These are phyloP conservation scores for Metschnikowia drakensbergensis DNA, from an alignment of 805 yeast species.

Conservation along the genomic window DNA sequence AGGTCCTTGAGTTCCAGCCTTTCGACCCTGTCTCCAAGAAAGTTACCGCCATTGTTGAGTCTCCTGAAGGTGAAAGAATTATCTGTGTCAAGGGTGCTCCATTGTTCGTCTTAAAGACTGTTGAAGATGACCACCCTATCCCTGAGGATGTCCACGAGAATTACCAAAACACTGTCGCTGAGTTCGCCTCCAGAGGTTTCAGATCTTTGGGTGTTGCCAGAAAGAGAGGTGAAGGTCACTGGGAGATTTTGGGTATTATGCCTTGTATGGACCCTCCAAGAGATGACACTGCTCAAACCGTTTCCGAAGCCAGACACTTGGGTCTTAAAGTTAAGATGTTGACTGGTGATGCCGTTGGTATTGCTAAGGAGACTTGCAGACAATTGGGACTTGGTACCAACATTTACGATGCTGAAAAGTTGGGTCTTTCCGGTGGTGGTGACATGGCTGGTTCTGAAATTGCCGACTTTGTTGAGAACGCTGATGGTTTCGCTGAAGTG, in stretches of 20 bases:
- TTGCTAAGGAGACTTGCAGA: conserved; percentile 97
- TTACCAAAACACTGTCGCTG: conserved; percentile 96
- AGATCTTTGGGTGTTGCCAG: conserved; percentile 98
- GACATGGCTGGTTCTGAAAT: conserved; percentile 96
- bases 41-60: conserved; percentile 91
- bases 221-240: conserved; percentile 97
- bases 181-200: conserved; percentile 97
- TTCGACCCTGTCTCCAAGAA: conserved; percentile 97
- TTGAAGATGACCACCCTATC: conserved; percentile 94
- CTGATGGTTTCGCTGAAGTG: conserved; percentile 97
- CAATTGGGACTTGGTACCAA: conserved; percentile 95
- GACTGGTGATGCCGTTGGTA: conserved; percentile 99
- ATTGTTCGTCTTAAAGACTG: conserved; percentile 92
- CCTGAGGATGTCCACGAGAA: conserved; percentile 91
- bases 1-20: conserved; percentile 93
- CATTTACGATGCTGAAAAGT: conserved; percentile 94
- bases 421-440: conserved; percentile 90
- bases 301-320: conserved; percentile 81
- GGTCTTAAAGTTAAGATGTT: conserved; percentile 97
- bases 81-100: conserved; percentile 98
- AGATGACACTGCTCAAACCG: conserved; percentile 95
- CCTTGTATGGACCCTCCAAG: conserved; percentile 99
- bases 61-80: conserved; percentile 93
- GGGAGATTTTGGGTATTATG: conserved; percentile 97
- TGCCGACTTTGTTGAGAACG: conserved; percentile 95